A percentile compares a stretch with the other conserved stretches of the same genome.
Conservation (phyloP, 2,329 filamentous ascomycete species). For the Botrytis tulipae region DNA sequence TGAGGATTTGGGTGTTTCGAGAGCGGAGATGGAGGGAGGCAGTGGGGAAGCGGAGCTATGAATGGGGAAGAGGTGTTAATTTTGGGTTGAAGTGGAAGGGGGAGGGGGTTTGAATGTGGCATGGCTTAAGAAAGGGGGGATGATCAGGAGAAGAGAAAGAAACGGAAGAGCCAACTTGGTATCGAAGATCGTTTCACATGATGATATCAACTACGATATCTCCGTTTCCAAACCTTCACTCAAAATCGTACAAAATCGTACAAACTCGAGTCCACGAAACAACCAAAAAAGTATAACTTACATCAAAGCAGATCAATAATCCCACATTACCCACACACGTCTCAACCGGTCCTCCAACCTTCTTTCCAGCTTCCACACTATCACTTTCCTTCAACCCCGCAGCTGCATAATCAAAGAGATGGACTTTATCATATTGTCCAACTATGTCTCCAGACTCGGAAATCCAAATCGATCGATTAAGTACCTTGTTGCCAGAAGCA, state of each 20-base stretch:
- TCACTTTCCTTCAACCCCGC: conserved; percentile 58
- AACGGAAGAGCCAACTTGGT: background rate
- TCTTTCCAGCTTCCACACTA: conserved; percentile 65
- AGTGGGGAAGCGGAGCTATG: conserved; percentile 74
- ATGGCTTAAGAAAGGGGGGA: background rate
- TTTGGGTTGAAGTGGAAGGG: background rate
- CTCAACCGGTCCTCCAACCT: conserved; percentile 68
- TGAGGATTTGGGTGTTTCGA: conserved; percentile 63
- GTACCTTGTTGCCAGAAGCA: conserved; percentile 47
- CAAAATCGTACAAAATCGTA: background rate
- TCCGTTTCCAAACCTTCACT: background rate
- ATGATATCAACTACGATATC: background rate
- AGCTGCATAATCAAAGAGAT: conserved; percentile 73
- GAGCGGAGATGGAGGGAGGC: conserved; percentile 64
- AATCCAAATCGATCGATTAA: conserved; percentile 68
- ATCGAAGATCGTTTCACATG: background rate
- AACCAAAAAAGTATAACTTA: conserved; percentile 37
- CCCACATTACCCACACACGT: conserved; percentile 74
- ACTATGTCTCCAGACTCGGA: conserved; percentile 56
- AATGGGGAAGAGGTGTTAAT: background rate
- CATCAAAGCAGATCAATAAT: conserved; percentile 84
- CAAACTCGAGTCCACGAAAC: background rate
- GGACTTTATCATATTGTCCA: conserved; percentile 78
- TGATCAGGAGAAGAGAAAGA: background rate
- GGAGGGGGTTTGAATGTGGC: background rate